A percentile compares a stretch with the other conserved stretches of the same genome.
These are phyloP conservation scores for Suillus sp. DNA, from an alignment of 768 basidiomycete species.

Conservation along the genomic window DNA sequence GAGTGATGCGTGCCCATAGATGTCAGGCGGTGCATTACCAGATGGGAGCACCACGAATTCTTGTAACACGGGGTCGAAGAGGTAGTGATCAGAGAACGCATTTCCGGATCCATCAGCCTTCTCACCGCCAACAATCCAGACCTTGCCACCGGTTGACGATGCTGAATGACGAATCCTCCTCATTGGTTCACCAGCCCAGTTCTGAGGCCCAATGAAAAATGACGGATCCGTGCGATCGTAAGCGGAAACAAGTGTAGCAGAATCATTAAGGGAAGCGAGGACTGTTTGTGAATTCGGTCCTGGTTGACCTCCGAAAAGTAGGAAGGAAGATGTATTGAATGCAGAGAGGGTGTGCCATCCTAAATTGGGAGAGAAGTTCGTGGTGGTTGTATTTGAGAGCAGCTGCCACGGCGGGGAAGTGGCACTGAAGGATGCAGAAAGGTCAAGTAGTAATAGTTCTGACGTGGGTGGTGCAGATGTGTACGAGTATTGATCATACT, in stretches of 20 bases:
- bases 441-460: conserved; percentile 70
- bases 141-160: conserved; percentile 48
- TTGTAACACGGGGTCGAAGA: conserved; percentile 52
- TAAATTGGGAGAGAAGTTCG: conserved; percentile 56
- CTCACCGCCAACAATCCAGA: conserved; percentile 80
- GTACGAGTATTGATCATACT: conserved; percentile 68
- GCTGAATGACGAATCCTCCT: conserved; percentile 79
- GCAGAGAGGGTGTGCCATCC: conserved; percentile 83
- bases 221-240: conserved; percentile 37
- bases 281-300: conserved; percentile 57
- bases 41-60: conserved; percentile 59
- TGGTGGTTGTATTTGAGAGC: conserved; percentile 39
- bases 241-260: conserved; percentile 58
- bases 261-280: conserved; percentile 58
- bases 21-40: conserved; percentile 57
- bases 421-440: conserved; percentile 58
- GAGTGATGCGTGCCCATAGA: conserved; percentile 73
- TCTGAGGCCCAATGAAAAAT: conserved; percentile 49
- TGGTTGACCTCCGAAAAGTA: conserved; percentile 79
- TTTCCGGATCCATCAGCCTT: conserved; percentile 76
- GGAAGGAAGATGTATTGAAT: conserved; percentile 50
- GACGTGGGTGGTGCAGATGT: conserved; percentile 70
- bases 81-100: conserved; percentile 64
- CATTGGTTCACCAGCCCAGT: conserved; percentile 68
- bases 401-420: conserved; percentile 71